These are phyloP conservation scores for Yarrowia keelungensis DNA, from an alignment of 805 yeast species.

Conservation along the genomic window DNA sequence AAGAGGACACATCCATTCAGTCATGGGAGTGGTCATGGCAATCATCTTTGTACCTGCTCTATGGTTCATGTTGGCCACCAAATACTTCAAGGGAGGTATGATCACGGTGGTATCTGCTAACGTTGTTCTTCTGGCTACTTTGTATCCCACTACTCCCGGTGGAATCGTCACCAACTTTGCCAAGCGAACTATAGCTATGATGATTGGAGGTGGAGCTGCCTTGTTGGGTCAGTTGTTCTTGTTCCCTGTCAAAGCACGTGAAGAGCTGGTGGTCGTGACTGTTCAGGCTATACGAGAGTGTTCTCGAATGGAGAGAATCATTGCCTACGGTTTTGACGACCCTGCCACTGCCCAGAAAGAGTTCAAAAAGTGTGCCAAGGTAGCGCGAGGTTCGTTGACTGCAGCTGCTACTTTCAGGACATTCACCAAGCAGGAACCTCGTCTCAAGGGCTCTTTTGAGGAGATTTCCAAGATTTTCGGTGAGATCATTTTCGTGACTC, in stretches of 20 bases:
- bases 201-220: constrained; percentile 60
- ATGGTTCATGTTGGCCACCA: constrained; percentile 56
- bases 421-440: constrained; percentile 52
- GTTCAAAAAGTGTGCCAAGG: constrained; percentile 50
- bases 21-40: constrained; percentile 54
- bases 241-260: constrained; percentile 59
- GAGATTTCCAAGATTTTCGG: constrained; percentile 53
- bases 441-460: constrained; percentile 56
- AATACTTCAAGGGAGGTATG: constrained; percentile 60
- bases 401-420: constrained; percentile 52
- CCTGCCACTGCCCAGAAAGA: constrained; percentile 49
- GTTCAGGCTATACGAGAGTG: constrained; percentile 53
- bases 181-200: constrained; percentile 59
- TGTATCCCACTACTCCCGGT: constrained; percentile 52
- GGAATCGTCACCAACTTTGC: constrained; percentile 56
- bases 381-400: constrained; percentile 52
- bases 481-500: constrained; percentile 56
- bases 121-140: constrained; percentile 57
- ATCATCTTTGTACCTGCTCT: constrained; percentile 58
- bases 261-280: constrained; percentile 54
- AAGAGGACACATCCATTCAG: constrained; percentile 47
- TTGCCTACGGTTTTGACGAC: constrained; percentile 54
- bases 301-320: constrained; percentile 52
- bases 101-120: constrained; percentile 58
- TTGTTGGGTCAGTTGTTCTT: constrained; percentile 55